Evolutionary conservation across 2,329 filamentous ascomycete genomes (phyloP), one percentile per base, ranked within the genome.

Genomic region (Cladosporium sp.): DNA sequence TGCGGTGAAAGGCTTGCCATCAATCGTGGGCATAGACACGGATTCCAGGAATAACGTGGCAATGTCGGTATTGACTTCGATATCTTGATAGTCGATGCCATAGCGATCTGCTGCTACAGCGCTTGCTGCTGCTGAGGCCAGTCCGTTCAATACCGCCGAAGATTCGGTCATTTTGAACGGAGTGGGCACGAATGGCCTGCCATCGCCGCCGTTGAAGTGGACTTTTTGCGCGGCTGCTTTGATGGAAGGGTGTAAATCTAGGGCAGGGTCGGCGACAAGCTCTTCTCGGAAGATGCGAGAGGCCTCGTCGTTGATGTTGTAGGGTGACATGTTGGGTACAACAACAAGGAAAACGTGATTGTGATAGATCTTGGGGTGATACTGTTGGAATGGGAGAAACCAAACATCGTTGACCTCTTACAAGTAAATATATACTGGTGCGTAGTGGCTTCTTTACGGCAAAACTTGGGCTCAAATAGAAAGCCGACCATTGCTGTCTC

Each of bases 151-250:
- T 1, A 82, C 76, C 0, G 83, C 78, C 0, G 84, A 80, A 41
- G 81, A 83, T 71, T 85, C 84, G 4, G 83, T 82, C 54, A 85
- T 83, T 2, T 83, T 77, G 83, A 84, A 85, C 52, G 83, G 84
- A 70, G 85, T 81, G 0, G 83, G 83, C 15, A 85, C 77, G 41
- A 76, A 81, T 0, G 83, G 83, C 41, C 73, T 73, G 30, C 75
- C 70, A 65, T 49, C 52, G 12, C 49, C 52, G 18, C 59, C 59
- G 4, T 28, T 61, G 59, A 61, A 61, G 1, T 24, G 41, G 24
- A 38, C 52, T 28, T 28, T 59, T 55, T 49, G 51, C 14, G 63
- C 59, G 4, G 59, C 59, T 24, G 36, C 59, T 34, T 36, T 49
- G 59, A 61, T 49, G 12, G 44, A 51, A 5, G 18, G n/a, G n/a